Conservation (phyloP, 2,329 filamentous ascomycete species). For the Colletotrichum tropicale region DNA sequence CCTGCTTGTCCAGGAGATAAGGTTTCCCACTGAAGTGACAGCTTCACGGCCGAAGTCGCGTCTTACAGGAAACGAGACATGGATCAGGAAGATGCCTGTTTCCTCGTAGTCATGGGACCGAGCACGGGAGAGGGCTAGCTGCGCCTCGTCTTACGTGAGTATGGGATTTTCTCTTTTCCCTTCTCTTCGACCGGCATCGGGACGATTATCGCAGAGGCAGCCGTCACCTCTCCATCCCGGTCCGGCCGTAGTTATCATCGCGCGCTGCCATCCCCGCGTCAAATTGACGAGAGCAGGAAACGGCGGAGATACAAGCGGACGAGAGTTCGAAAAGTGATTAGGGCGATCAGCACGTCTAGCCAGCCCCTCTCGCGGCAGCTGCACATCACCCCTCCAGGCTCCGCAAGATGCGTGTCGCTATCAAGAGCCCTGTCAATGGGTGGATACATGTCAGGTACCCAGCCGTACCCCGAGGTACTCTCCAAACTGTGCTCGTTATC, state of each 20-base stretch:
- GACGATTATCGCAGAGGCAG: neutral
- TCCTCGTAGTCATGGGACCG: neutral
- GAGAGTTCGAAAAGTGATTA: conserved; percentile 1
- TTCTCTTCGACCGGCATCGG: neutral
- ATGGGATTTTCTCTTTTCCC: conserved; percentile 13
- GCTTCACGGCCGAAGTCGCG: conserved; percentile 2
- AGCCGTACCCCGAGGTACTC: conserved; percentile 10
- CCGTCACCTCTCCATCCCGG: neutral
- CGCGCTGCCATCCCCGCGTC: neutral
- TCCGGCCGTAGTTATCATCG: neutral
- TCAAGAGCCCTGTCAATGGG: conserved; percentile 6
- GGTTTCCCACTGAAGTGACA: conserved; percentile 16
- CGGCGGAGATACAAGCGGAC: neutral
- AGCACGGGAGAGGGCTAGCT: conserved; percentile 1
- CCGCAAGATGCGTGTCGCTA: conserved; percentile 15
- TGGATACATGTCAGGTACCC: conserved; percentile 7
- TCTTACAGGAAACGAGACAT: neutral
- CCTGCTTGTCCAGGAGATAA: conserved; percentile 15
- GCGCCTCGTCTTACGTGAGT: conserved; percentile 10
- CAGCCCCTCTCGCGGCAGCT: conserved; percentile 15
- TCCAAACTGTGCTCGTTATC: neutral
- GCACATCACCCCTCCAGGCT: conserved; percentile 19
- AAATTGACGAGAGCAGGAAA: neutral
- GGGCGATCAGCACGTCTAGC: conserved; percentile 11
- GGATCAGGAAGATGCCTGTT: conserved; percentile 3